A percentile compares a stretch with the other conserved stretches of the same genome.
Evolutionary conservation across 2,329 filamentous ascomycete genomes (phyloP).

Genomic region (Epichloe sp.): DNA sequence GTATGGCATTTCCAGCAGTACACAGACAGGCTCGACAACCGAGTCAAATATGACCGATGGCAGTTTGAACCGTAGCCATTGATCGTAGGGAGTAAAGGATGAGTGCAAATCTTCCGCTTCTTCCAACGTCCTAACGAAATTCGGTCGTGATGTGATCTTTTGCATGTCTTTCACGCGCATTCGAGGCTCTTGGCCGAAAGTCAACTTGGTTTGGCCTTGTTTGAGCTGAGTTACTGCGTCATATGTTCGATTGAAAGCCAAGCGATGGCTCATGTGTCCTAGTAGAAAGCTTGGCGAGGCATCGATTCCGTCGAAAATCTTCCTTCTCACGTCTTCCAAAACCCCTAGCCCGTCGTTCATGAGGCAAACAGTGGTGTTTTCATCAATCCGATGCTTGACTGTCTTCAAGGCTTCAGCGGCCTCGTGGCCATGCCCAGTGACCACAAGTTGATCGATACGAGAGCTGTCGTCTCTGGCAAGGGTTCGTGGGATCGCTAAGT

Average conservation of each 20-base stretch:
- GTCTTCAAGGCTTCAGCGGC: constrained; percentile 39
- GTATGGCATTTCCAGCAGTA: constrained; percentile 65
- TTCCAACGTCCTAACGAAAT: constrained; percentile 13
- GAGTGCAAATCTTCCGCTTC: constrained; percentile 12
- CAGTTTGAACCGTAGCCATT: constrained; percentile 59
- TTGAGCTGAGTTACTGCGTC: constrained; percentile 26
- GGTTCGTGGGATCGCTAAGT: constrained; percentile 8
- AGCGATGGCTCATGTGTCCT: constrained; percentile 42
- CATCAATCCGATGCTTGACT: constrained; percentile 53
- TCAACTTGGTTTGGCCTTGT: constrained; percentile 19
- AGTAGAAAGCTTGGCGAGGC: constrained; percentile 64
- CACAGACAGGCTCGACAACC: constrained; percentile 70
- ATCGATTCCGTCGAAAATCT: constrained; percentile 53
- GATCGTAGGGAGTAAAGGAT: constrained; percentile 14
- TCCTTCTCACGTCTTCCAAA: constrained; percentile 60
- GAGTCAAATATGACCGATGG: constrained; percentile 64
- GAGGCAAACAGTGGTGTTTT: constrained; percentile 59
- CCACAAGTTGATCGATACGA: constrained; percentile 57
- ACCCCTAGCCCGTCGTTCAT: constrained; percentile 74
- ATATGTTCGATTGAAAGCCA: constrained; percentile 28
- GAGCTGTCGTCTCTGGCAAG: constrained; percentile 21
- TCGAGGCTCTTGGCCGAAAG: constrained; percentile 10
- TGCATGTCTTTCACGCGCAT: constrained; percentile 8
- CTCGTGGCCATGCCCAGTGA: constrained; percentile 47
- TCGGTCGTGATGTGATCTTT: constrained; percentile 9